These are phyloP conservation scores for Puya raimondii DNA, from an alignment of 176 grass and related monocot genomes.

Conservation along the genomic window DNA sequence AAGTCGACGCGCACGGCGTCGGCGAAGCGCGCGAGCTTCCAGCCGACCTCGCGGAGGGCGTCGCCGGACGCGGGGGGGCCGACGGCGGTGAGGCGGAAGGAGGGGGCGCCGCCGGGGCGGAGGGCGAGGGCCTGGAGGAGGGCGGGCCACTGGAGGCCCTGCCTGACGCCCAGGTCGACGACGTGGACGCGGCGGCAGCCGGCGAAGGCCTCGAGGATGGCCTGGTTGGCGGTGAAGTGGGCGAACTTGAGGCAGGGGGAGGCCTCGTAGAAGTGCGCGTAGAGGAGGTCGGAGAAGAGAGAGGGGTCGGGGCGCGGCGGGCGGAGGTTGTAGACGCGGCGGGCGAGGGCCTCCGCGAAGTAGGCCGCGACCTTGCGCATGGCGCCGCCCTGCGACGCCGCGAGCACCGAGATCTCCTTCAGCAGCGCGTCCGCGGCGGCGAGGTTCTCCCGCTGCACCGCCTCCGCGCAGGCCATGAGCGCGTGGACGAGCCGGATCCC, in stretches of 20 bases:
- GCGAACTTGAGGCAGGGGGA: slow-evolving; percentile 98
- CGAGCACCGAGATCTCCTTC: slow-evolving; percentile 73
- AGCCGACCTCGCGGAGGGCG: slow-evolving; percentile 67
- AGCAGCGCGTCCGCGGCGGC: slow-evolving; percentile 59
- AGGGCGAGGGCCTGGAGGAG: slow-evolving; percentile 37
- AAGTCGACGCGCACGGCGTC: slow-evolving; percentile 69
- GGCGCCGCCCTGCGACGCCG: slow-evolving; percentile 74
- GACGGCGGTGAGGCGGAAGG: slow-evolving; percentile 43
- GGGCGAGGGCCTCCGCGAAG: slow-evolving; percentile 83
- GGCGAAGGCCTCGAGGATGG: slow-evolving; percentile 38
- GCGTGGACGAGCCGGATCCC: slow-evolving; percentile 85
- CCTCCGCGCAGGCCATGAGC: slow-evolving; percentile 74
- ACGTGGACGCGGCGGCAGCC: slow-evolving; percentile 33
- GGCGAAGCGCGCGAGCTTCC: slow-evolving; percentile 74
- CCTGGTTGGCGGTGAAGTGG: slow-evolving; percentile 87
- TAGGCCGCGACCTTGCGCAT: slow-evolving; percentile 95
- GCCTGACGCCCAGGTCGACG: slow-evolving; percentile 43
- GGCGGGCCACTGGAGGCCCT: slow-evolving; percentile 50
- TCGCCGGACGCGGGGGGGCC: slow-evolving; percentile 50
- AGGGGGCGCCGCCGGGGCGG: slow-evolving; percentile 24
- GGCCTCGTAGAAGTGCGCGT: slow-evolving; percentile 90
- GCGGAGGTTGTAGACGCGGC: slow-evolving; percentile 49
- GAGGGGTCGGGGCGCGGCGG: slow-evolving; percentile 36
- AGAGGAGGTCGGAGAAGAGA: slow-evolving; percentile 66
- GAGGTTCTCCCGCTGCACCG: slow-evolving; percentile 82